Percentiles rank a stretch among this genome's conserved stretches.
These are phyloP conservation scores for Flaveria bidentis DNA, from an alignment of 129 eudicot species.

Conservation along the genomic window DNA sequence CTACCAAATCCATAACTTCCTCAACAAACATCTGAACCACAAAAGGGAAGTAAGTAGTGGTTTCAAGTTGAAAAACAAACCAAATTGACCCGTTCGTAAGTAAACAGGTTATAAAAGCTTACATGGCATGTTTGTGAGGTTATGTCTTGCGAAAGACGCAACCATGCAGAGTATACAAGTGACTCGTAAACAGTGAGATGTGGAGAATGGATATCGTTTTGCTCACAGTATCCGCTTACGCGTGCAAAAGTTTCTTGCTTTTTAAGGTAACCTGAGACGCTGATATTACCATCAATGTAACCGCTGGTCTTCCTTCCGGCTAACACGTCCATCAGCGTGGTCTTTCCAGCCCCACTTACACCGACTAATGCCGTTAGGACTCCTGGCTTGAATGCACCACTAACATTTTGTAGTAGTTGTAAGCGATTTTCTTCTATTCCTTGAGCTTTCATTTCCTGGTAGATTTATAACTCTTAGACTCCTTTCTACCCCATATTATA, in stretches of 20 bases:
- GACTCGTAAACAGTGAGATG: slow-evolving; percentile 76
- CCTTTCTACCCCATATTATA: too few relatives aligned
- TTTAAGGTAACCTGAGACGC: slow-evolving; percentile 73
- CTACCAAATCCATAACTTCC: slow-evolving; percentile 78
- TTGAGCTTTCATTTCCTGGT: slow-evolving; percentile 77
- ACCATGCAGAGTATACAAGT: slow-evolving; percentile 66
- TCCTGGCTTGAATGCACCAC: slow-evolving; percentile 88
- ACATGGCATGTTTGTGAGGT: slow-evolving; percentile 51
- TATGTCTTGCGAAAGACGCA: slow-evolving; percentile 64
- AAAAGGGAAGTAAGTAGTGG: neutral
- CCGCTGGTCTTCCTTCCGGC: slow-evolving; percentile 84
- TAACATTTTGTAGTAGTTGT: slow-evolving; percentile 66
- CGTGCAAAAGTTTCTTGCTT: slow-evolving; percentile 86
- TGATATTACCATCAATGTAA: slow-evolving; percentile 65
- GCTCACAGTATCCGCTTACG: slow-evolving; percentile 83
- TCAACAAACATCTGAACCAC: slow-evolving; percentile 62
- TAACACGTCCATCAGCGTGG: slow-evolving; percentile 82
- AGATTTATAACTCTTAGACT: neutral
- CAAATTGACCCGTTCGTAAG: too few relatives aligned
- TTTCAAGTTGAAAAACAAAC: too few relatives aligned
- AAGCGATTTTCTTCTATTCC: slow-evolving; percentile 64
- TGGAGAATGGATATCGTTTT: slow-evolving; percentile 84
- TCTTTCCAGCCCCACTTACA: slow-evolving; percentile 91
- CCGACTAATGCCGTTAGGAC: slow-evolving; percentile 77
- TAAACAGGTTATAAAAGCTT: neutral